Evolutionary conservation across 768 basidiomycete species (phyloP).

Genomic region (Exidia glandulosa): DNA sequence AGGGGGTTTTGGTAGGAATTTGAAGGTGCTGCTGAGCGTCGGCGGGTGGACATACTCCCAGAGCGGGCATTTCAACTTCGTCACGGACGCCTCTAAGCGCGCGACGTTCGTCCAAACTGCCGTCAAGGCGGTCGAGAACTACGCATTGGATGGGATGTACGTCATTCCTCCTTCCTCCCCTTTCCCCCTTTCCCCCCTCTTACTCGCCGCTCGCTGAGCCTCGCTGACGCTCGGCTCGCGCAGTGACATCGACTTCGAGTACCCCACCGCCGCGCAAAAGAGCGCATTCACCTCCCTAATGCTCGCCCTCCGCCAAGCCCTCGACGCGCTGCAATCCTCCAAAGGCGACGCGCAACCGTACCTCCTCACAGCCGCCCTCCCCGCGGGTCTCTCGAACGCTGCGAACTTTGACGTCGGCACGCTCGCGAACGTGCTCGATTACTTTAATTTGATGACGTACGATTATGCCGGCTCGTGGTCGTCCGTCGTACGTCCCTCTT

Average conservation of each 20-base stretch:
- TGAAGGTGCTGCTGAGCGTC: constrained; percentile 42
- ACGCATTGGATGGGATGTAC: constrained; percentile 72
- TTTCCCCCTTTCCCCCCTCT: neutral
- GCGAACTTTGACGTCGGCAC: neutral
- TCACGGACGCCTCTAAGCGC: constrained; percentile 38
- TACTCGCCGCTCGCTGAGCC: neutral
- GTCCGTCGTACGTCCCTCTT: neutral
- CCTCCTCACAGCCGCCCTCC: constrained; percentile 32
- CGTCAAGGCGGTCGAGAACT: constrained; percentile 55
- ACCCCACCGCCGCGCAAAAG: constrained; percentile 50
- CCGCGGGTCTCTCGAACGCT: neutral
- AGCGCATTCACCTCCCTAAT: constrained; percentile 57
- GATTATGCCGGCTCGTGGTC: constrained; percentile 62
- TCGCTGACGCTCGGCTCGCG: neutral
- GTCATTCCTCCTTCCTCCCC: constrained; percentile 14
- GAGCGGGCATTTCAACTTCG: constrained; percentile 53
- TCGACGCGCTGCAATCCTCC: constrained; percentile 41
- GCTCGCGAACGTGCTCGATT: neutral
- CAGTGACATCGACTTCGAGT: constrained; percentile 66
- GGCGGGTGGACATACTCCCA: constrained; percentile 67
- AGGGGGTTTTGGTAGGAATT: constrained; percentile 33
- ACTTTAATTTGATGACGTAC: constrained; percentile 32
- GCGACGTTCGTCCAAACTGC: constrained; percentile 50
- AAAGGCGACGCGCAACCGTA: constrained; percentile 58
- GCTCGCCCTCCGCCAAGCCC: constrained; percentile 48